Percentiles rank a stretch among this genome's conserved stretches.
phyloP scores from a whole-genome alignment of 2,329 filamentous ascomycete genomes.

The Cadophora malorum region DNA sequence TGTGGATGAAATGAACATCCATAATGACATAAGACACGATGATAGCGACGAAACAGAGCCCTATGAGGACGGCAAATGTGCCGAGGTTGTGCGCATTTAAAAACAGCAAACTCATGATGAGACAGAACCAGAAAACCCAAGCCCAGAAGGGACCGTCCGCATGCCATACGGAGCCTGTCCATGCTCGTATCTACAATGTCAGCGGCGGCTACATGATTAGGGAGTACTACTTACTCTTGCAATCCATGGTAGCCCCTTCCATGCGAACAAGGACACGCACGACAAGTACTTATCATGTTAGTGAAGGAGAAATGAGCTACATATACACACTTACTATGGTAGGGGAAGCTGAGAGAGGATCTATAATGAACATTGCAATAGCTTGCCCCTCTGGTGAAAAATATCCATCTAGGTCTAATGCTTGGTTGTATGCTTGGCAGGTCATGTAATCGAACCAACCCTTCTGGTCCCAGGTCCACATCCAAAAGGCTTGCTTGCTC shows the following conservation, averaged over 20 bases:
- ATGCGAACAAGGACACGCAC: neutral
- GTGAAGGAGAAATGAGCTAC: neutral
- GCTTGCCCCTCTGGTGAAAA: neutral
- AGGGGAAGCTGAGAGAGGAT: slow-evolving; percentile 5
- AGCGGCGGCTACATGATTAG: neutral
- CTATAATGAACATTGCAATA: neutral
- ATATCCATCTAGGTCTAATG: slow-evolving; percentile 5
- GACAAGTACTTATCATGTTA: slow-evolving; percentile 3
- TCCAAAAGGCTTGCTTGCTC: neutral
- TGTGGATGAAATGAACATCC: neutral
- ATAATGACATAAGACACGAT: neutral
- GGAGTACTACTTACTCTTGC: neutral
- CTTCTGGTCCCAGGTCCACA: neutral
- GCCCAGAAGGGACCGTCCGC: neutral
- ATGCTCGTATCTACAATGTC: neutral
- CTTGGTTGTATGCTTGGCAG: slow-evolving; percentile 16
- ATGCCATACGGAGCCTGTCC: neutral
- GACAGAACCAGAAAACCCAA: neutral
- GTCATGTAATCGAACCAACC: slow-evolving; percentile 17
- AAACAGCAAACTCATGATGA: neutral
- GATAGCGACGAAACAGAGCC: neutral
- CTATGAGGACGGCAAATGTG: neutral
- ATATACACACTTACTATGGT: slow-evolving; percentile 3
- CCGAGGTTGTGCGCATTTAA: neutral
- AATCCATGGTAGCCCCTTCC: neutral